Base-by-base conservation (phyloP, 2,329 filamentous ascomycete genomes). In the Penicillium sp. region DNA sequence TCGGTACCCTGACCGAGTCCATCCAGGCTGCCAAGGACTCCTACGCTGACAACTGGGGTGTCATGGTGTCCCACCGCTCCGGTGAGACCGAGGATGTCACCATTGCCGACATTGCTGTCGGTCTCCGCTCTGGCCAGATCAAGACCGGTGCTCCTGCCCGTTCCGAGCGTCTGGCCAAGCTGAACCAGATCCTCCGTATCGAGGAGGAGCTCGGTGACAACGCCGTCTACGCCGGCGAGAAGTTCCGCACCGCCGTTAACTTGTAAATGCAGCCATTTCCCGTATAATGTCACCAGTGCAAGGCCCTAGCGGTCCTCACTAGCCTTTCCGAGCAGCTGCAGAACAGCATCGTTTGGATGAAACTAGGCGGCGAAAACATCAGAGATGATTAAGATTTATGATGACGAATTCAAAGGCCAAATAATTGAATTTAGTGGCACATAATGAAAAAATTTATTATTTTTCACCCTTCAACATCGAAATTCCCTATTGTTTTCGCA, bases 61-160 rank as follows among this genome's bases (percentile, higher is more conserved):
- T 98, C 78, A 97, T 98, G 93, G 93, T 98, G 59, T 97, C 93
- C 60, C 93, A 98, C 82, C 86, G 93, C 66, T 98, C 93, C 57
- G 93, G 93, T 73, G 93, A 98, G 86, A 98, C 93, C 54, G 93
- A 97, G 78, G 93, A 98, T 78, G 93, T 98, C 65, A 97, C 93
- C 75, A 98, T 98, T 72, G 85, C 93, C 63, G 93, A 98, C 72
- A 93, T 98, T 63, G 89, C 90, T 59, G 93, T 98, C 63, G 93
- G 93, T 78, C 87, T 98, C 69, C 88, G 93, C 66, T 78, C 90
- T 66, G 93, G 93, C 62, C 88, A 98, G 82, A 97, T 98, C 83
- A 96, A 96, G 88, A 95, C 89, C 60, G 90, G 90, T 82, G 91
- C 91, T 57, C 93, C 93, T 64, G 87, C 86, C 71, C 86, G 93